phyloP scores from a whole-genome alignment of 2,329 filamentous ascomycete genomes.

The Fusarium beomiforme region DNA sequence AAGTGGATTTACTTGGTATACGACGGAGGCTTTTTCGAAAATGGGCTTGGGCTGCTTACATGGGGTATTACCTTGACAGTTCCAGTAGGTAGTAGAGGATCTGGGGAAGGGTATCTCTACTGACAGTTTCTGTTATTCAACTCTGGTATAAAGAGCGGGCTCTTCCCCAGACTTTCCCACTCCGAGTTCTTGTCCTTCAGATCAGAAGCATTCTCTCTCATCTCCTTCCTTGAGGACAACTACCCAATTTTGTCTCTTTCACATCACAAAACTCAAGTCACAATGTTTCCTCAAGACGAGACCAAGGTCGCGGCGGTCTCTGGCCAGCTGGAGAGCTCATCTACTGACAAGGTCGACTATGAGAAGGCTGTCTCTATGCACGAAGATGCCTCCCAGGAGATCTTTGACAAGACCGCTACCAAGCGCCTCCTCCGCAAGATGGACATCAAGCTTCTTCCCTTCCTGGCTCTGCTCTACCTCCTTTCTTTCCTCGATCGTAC shows the following conservation, averaged over 20 bases:
- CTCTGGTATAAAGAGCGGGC: constrained; percentile 30
- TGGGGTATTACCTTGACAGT: constrained; percentile 13
- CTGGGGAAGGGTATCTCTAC: constrained; percentile 16
- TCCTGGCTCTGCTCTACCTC: constrained; percentile 68
- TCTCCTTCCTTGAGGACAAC: constrained; percentile 21
- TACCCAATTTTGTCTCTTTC: neutral
- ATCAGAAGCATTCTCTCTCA: constrained; percentile 39
- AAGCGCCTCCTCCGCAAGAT: constrained; percentile 63
- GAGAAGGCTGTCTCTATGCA: constrained; percentile 42
- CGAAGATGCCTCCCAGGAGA: constrained; percentile 36
- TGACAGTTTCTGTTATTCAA: neutral
- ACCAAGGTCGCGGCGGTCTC: constrained; percentile 20
- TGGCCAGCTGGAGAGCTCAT: constrained; percentile 37
- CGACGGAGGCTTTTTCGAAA: constrained; percentile 32
- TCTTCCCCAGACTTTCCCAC: constrained; percentile 38
- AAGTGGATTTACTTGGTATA: constrained; percentile 10
- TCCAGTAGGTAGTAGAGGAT: constrained; percentile 3
- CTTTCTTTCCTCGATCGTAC: constrained; percentile 60
- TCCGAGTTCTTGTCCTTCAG: constrained; percentile 34
- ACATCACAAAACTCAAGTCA: constrained; percentile 11
- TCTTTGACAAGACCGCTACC: constrained; percentile 52
- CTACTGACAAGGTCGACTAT: constrained; percentile 43
- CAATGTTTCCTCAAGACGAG: constrained; percentile 30
- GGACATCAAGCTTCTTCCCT: constrained; percentile 66
- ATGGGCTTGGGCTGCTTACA: constrained; percentile 1